phyloP scores from a whole-genome alignment of 257 asterid genomes.

The Lycium ferocissimum region DNA sequence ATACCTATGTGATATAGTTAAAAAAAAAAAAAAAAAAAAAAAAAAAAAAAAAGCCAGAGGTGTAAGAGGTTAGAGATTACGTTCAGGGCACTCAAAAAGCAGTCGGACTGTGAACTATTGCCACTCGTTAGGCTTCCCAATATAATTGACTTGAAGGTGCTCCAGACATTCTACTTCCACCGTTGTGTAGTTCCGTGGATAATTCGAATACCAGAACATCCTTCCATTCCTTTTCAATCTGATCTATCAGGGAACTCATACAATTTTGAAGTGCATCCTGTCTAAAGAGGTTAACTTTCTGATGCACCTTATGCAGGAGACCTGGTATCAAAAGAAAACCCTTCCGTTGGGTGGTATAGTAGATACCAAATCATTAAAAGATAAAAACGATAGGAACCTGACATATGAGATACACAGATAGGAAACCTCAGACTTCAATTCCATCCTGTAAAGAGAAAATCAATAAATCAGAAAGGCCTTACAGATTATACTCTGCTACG shows the following conservation, averaged over 20 bases:
- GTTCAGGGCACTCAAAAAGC: neutral
- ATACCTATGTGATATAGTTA: neutral
- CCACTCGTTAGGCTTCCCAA: neutral
- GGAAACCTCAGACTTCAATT: neutral
- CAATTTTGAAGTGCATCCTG: neutral
- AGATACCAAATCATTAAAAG: neutral
- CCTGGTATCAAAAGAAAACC: neutral
- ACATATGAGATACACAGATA: neutral
- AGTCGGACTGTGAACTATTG: neutral
- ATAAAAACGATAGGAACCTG: constrained; percentile 17
- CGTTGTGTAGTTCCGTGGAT: neutral
- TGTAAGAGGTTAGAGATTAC: neutral
- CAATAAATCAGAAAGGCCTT: neutral
- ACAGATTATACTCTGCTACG: neutral
- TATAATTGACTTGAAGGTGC: neutral
- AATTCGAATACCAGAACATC: neutral
- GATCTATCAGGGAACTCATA: neutral
- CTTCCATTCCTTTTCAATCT: constrained; percentile 8
- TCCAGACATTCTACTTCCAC: neutral
- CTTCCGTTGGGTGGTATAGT: neutral
- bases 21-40: neutral
- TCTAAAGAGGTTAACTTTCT: constrained; percentile 21
- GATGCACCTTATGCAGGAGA: constrained; percentile 11
- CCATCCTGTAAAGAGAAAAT: neutral
- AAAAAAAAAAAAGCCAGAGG: neutral